A percentile compares a stretch with the other conserved stretches of the same genome.
phyloP scores from a whole-genome alignment of 1,284 basidiomycete species.

The Fomitopsis pinicola region DNA sequence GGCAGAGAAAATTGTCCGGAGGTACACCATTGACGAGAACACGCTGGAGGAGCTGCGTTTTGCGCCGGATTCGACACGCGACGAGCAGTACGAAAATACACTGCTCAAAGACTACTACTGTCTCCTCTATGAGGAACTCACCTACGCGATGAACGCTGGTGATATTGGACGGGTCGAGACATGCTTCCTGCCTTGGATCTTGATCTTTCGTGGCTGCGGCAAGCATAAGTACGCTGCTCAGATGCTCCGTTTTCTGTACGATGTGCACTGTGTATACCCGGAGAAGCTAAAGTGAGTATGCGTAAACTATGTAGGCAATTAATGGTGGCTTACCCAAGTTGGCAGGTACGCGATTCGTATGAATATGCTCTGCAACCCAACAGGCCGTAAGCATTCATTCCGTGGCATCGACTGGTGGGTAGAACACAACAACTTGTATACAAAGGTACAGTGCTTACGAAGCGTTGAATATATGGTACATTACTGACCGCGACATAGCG shows the following conservation, averaged over 20 bases:
- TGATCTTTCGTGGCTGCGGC: conserved; percentile 23
- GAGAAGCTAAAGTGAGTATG: conserved; percentile 16
- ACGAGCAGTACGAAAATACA: conserved; percentile 20
- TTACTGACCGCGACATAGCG: background rate
- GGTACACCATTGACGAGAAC: background rate
- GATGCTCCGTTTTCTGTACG: conserved; percentile 18
- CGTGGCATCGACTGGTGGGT: conserved; percentile 20
- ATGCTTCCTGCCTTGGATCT: conserved; percentile 26
- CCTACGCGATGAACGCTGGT: conserved; percentile 27
- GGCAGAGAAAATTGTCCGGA: background rate
- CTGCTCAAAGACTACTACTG: conserved; percentile 24
- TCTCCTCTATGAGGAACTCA: conserved; percentile 28
- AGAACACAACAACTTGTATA: conserved; percentile 19
- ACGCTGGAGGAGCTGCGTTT: background rate
- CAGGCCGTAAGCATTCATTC: conserved; percentile 14
- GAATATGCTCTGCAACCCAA: conserved; percentile 22
- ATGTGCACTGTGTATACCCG: conserved; percentile 28
- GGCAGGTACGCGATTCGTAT: conserved; percentile 12
- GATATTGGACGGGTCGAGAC: conserved; percentile 32
- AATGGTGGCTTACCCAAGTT: background rate
- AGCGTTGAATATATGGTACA: too few species aligned
- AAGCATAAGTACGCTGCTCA: conserved; percentile 33
- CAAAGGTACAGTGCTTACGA: conserved; percentile 9
- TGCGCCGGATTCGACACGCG: background rate
- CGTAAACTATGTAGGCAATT: too few species aligned